Percentiles rank a stretch among this genome's conserved stretches.
Evolutionary conservation across 371 early-diverging fungal genomes (phyloP).

Genomic region (Mucor piriformis): DNA sequence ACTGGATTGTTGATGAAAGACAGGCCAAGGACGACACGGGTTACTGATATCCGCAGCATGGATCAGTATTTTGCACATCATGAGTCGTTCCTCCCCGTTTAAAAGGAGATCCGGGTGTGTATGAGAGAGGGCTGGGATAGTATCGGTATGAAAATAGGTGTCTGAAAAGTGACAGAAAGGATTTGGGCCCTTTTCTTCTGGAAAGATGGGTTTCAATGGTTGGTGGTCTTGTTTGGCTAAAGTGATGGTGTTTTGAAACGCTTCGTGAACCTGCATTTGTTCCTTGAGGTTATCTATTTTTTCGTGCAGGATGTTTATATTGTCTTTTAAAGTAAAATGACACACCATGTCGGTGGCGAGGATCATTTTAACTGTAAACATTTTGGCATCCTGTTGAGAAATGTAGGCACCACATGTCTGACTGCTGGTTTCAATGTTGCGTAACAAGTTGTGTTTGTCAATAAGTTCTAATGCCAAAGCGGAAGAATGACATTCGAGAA

Average conservation of each 20-base stretch:
- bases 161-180: constrained; percentile 11
- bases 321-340: constrained; percentile 77
- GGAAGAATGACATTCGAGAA: constrained; percentile 84
- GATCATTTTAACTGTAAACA: constrained; percentile 63
- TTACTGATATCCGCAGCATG: constrained; percentile 92
- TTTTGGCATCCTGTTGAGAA: constrained; percentile 48
- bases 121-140: too few species aligned
- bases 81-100: constrained; percentile 56
- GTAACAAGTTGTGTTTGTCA: constrained; percentile 69
- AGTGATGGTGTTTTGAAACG: background rate
- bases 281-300: background rate
- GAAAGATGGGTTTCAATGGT: constrained; percentile 5
- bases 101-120: background rate
- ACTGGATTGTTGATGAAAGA: constrained; percentile 83
- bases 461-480: constrained; percentile 70
- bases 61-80: constrained; percentile 69
- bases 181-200: background rate
- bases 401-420: constrained; percentile 25
- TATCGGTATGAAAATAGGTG: background rate
- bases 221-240: background rate
- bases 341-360: constrained; percentile 87
- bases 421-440: constrained; percentile 30
- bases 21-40: constrained; percentile 80
- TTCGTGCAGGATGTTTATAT: constrained; percentile 30
- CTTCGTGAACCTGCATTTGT: background rate